Base-by-base conservation (phyloP, 78 protist species). In the Tieghemostelium lacteum region DNA sequence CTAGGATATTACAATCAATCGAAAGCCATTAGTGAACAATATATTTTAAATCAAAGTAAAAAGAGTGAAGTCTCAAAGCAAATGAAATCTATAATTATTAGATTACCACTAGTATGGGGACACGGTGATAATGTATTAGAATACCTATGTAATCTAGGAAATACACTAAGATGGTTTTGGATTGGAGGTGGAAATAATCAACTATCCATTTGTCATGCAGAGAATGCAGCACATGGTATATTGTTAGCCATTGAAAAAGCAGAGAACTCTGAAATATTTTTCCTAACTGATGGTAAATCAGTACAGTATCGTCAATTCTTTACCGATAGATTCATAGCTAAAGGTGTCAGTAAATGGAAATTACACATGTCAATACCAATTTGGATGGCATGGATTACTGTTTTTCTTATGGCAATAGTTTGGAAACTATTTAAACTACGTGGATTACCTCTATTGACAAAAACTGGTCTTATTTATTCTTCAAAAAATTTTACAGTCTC, bases 21-120 rank as follows among this genome's bases (percentile, higher is more conserved):
- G 17, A 83, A 83, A 22, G 89, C 75, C 31, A 34, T 69, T 7
- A 61, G 74, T 17, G 89, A 83, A 34, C 34, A 45, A 29, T 69
- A 14, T 16, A 17, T 80, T 0, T 1, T 67, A 14, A 24, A 57
- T 14, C 49, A 42, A 19, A 24, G 40, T 16, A 49, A 72, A 14
- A 16, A 5, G 33, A 36, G 16, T 26, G 1, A 20, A 22, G 0
- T 19, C 36, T 45, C 12, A 4, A 12, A 0, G 8, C 37, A n/a
- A 17, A 63, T 63, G 73, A 50, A 55, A 49, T 26, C 78, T 1
- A 83, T 69, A 10, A 31, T 83, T 0, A 42, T 83, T 49, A n/a
- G 89, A 55, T 58, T 83, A 24, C 89, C 89, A 14, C 28, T 83
- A 19, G 71, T 83, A 5, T 83, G 89, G 89, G 89, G 89, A 7